phyloP scores from a whole-genome alignment of 2,329 filamentous ascomycete species.

The Neonectria hederae region DNA sequence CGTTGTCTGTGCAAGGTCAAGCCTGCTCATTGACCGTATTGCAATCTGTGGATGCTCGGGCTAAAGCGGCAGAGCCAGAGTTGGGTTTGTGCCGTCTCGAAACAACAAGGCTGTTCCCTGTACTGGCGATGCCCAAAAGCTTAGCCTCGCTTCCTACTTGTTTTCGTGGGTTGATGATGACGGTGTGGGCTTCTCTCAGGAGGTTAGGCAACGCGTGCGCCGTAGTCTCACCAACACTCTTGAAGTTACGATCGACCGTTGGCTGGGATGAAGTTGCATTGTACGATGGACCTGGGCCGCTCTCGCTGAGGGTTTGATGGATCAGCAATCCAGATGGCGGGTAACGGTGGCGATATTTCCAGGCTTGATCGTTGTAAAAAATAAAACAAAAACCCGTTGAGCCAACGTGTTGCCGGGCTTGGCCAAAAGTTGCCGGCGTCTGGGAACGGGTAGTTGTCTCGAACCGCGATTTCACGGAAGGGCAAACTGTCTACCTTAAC shows the following conservation, averaged over 20 bases:
- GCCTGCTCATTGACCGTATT: conserved; percentile 25
- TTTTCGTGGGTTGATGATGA: conserved; percentile 30
- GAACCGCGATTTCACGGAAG: conserved; percentile 19
- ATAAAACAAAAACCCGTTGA: background rate
- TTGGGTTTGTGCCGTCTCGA: conserved; percentile 31
- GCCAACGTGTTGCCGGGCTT: conserved; percentile 9
- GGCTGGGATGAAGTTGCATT: conserved; percentile 30
- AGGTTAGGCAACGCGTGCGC: conserved; percentile 17
- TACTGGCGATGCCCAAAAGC: conserved; percentile 41
- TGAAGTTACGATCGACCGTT: conserved; percentile 41
- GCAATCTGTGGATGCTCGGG: conserved; percentile 26
- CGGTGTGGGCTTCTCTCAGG: conserved; percentile 15
- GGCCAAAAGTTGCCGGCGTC: conserved; percentile 1
- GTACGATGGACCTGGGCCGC: conserved; percentile 19
- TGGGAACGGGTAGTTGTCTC: conserved; percentile 23
- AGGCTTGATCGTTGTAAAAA: conserved; percentile 4
- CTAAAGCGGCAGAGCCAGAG: conserved; percentile 26
- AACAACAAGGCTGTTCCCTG: conserved; percentile 43
- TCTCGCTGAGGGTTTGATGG: conserved; percentile 15
- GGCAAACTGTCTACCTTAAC: conserved; percentile 28
- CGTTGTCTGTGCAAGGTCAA: conserved; percentile 29
- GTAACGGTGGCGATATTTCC: conserved; percentile 15
- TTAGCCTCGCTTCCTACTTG: conserved; percentile 28
- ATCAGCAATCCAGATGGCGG: conserved; percentile 28
- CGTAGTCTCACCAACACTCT: conserved; percentile 25